Evolutionary conservation across 2,329 filamentous ascomycete species (phyloP), one percentile per base, ranked within the genome.

Genomic region (Corniculantispora saksenae): DNA sequence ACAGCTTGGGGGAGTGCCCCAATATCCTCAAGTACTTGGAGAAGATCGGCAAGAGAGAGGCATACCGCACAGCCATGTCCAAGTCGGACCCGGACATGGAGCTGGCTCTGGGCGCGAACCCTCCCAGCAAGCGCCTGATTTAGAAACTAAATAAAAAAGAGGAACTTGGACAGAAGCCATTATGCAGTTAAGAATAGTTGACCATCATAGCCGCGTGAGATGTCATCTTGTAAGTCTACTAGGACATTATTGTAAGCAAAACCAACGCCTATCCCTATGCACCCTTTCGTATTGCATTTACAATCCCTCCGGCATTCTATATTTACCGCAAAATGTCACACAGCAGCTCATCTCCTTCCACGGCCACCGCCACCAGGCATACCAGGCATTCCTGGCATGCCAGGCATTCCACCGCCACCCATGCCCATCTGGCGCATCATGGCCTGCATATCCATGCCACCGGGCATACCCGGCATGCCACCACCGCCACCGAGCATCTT

Each of bases 401-500:
- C 56, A 4, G 54, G 54, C 72, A 69, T 43, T 67, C 74, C 74
- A n/a, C 76, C 75, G 19, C 84, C 78, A 9, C 85, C 84, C 84
- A 89, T 87, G 27, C 85, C 85, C 86, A 89, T 88, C 73, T 89
- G 86, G 76, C 84, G 81, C 91, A 92, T 84, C 91, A 95, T 92
- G 70, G 91, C 89, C 75, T 90, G 88, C 87, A 95, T 91, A 68
- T 90, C 89, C 79, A 90, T 86, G 66, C 91, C 85, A 32, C 89
- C 88, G 68, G 90, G 89, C 83, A 94, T 88, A 63, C 88, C 87
- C 69, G 89, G 88, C 81, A 92, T 87, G 0, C 86, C 87, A 1
- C 87, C 90, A 1, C 58, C 89, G 21, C 89, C 89, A 4, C 90
- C 91, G 70, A 97, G 86, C 91, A 97, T 96, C 83, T 95, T 94